Evolutionary conservation across 139 green algal species (phyloP), one percentile per base, ranked within the genome.

Genomic region (Chlamydomonas incerta): DNA sequence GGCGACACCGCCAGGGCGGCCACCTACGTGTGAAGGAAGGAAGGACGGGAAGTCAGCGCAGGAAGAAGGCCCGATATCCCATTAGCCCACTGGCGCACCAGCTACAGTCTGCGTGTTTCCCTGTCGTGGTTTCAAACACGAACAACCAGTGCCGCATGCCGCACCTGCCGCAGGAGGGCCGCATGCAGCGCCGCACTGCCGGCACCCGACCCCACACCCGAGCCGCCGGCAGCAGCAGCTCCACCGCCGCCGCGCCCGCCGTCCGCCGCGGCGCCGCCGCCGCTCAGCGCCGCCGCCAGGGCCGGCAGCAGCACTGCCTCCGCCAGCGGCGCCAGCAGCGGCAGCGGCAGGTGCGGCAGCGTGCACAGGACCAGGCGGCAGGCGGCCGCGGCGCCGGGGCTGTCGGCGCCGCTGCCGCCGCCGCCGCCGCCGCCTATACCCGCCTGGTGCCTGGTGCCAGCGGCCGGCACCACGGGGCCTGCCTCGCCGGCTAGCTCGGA

Each of bases 221-320:
- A 34, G 72, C 72, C n/a, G 47, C 13, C 13, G 70, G 17, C 35
- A 0, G 34, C 24, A 37, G 24, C 41, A 28, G 41, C 41, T 26
- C 0, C 70, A 37, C 21, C 24, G 41, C 13, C 65, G 14, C 4
- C 5, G 26, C 24, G 15, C 2, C 55, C 11, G 55, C 55, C 55
- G 18, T 57, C 18, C 26, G 21, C 33, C 28, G 47, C 62, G 20
- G 60, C n/a, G 14, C 37, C 35, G n/a, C 31, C 71, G 13, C 11
- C 6, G 1, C 62, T 50, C n/a, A 85, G 50, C 10, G 79, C 79
- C 23, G 46, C 15, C 9, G 79, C 63, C 65, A 85, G 66, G 3
- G 79, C 79, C 13, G 79, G 79, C n/a, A 85, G 63, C 47, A 85
- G 79, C 68, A 86, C 52, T 15, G 52, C 37, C 57, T 86, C 80